phyloP scores from a whole-genome alignment of 2,329 filamentous ascomycete genomes.

The Claviceps sorghi region DNA sequence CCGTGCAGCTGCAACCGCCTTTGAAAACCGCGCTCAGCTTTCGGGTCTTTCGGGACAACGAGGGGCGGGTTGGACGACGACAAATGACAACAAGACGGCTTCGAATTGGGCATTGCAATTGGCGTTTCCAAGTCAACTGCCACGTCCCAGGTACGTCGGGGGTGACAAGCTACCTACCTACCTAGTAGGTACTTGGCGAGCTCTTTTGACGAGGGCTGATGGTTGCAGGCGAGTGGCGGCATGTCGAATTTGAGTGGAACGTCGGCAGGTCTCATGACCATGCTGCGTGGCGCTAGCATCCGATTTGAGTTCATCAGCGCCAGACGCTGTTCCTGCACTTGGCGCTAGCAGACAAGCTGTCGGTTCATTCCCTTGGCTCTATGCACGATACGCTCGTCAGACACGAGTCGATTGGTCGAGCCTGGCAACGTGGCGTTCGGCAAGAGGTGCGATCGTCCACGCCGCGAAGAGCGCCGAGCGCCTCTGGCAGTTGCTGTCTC shows the following conservation, averaged over 20 bases:
- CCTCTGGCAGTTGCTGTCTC: not conserved
- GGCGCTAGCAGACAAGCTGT: not conserved
- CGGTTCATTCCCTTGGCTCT: not conserved
- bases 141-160: no score
- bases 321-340: not conserved
- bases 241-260: conserved; percentile 10
- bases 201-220: conserved; percentile 4
- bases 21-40: not conserved
- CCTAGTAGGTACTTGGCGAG: no score
- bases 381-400: not conserved
- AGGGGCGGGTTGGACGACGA: not conserved
- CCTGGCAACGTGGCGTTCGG: conserved; percentile 4
- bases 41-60: not conserved
- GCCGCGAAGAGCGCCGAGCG: not conserved
- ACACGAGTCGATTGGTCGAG: conserved; percentile 4
- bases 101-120: not conserved
- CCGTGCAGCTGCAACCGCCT: not conserved
- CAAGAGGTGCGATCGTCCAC: not conserved
- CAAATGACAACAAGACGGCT: not conserved
- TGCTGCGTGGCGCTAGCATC: conserved; percentile 15
- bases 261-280: conserved; percentile 18
- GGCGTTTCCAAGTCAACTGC: not conserved
- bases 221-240: not conserved
- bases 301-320: conserved; percentile 8
- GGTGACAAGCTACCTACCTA: no score